Evolutionary conservation across 192 early-diverging fungal species (phyloP), one percentile per base, ranked within the genome.

Genomic region (Mortierella claussenii): DNA sequence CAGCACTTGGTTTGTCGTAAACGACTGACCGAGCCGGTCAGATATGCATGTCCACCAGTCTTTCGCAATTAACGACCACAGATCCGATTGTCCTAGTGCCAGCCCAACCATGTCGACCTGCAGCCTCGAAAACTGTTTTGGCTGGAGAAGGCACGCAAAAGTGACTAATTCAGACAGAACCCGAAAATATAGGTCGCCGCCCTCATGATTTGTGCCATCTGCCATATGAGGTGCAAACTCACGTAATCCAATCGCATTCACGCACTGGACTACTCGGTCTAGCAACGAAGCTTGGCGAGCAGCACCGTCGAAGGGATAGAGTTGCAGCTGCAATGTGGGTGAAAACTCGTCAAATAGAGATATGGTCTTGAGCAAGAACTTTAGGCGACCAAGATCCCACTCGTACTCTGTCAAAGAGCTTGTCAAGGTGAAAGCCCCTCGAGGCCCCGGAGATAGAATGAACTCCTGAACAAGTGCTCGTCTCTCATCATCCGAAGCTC

Each of bases 1-100:
- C 8, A 31, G 11, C 3, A 62, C 45, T 44, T 61, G 63, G 11
- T 46, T 55, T 11, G 7, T 36, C 1, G 65, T 76, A 23, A 62
- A 76, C 1, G 20, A 55, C 26, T 55, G 64, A 9, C 73, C 73
- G 24, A 76, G 54, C 10, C 28, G 30, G 3, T 48, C 45, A 3
- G 73, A 46, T 1, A 62, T 34, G 37, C 73, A 66, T n/a, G 32
- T 55, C 73, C 73, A 76, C 73, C 73, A 76, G 24, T 67, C 73
- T 43, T 23, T 47, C 7, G 63, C 63, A 4, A 76, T 24, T 2
- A 66, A 27, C 2, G 73, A 55, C 51, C 57, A 46, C 1, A 76
- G n/a, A 24, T 76, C 65, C 3, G 63, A 67, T 5, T 32, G 58
- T 1, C 42, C 73, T 0, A 76, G 21, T 0, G 67, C 57, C 12